Evolutionary conservation across 371 early-diverging fungal species (phyloP).

Genomic region (Capillidium heterosporum): DNA sequence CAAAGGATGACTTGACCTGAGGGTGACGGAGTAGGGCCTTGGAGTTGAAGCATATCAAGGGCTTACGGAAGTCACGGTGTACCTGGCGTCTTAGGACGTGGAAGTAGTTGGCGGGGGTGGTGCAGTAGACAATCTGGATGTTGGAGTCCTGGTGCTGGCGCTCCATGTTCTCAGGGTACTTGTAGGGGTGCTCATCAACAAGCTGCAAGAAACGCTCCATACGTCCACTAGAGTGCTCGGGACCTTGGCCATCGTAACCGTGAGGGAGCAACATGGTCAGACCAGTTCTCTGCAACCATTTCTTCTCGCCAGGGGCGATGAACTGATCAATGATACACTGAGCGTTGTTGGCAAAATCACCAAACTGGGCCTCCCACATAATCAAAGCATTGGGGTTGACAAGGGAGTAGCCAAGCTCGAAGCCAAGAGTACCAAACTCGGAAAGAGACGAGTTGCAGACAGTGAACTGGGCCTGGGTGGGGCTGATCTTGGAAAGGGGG

Average conservation of each 20-base stretch:
- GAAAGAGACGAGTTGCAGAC: conserved; percentile 88
- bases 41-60: conserved; percentile 74
- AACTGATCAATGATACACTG: conserved; percentile 96
- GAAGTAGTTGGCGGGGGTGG: conserved; percentile 93
- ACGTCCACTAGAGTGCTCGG: conserved; percentile 89
- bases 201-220: conserved; percentile 89
- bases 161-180: conserved; percentile 53
- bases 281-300: conserved; percentile 92
- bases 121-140: conserved; percentile 89
- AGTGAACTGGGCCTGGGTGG: conserved; percentile 65
- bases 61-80: conserved; percentile 93
- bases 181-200: conserved; percentile 82
- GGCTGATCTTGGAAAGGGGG: conserved; percentile 63
- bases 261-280: conserved; percentile 84
- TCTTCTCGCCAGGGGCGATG: conserved; percentile 86
- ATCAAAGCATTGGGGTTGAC: conserved; percentile 82
- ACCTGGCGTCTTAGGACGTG: conserved; percentile 90
- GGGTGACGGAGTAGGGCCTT: conserved; percentile 91
- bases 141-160: conserved; percentile 94
- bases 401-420: conserved; percentile 89
- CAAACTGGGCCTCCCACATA: conserved; percentile 97
- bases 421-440: conserved; percentile 92
- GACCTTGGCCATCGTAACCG: conserved; percentile 96
- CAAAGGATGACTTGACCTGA: conserved; percentile 59
- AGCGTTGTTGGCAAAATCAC: conserved; percentile 93